Percentiles rank a stretch among this genome's conserved stretches.
Evolutionary conservation across 1,284 basidiomycete species (phyloP).

Genomic region (Ceratobasidium theobromae): DNA sequence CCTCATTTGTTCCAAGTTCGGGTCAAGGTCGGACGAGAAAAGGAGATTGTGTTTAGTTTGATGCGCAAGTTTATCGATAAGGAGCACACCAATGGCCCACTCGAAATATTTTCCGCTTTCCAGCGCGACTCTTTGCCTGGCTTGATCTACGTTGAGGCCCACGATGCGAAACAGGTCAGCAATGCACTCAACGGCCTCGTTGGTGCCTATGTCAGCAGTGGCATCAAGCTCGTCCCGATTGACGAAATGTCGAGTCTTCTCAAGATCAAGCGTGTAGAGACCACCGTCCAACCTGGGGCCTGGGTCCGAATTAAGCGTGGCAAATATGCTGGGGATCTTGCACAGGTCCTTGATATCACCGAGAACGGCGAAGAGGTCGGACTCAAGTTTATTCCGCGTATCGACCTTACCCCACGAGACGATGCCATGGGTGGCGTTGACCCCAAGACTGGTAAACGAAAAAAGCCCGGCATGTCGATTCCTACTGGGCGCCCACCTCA

Average conservation of each 20-base stretch:
- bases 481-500: constrained; percentile 80
- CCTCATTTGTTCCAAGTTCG: constrained; percentile 95
- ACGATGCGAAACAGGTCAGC: constrained; percentile 82
- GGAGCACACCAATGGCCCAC: constrained; percentile 72
- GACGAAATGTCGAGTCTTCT: constrained; percentile 98
- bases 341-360: constrained; percentile 90
- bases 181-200: constrained; percentile 88
- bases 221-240: constrained; percentile 87
- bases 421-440: constrained; percentile 57
- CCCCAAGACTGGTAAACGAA: constrained; percentile 61
- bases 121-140: constrained; percentile 94
- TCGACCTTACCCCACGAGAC: constrained; percentile 91
- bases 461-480: constrained; percentile 56
- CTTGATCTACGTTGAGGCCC: constrained; percentile 95
- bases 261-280: constrained; percentile 93
- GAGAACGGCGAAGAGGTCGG: constrained; percentile 95
- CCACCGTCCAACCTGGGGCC: constrained; percentile 80
- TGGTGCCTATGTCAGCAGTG: constrained; percentile 83
- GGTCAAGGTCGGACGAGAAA: constrained; percentile 92
- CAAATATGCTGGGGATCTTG: constrained; percentile 92
- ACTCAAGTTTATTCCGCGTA: constrained; percentile 92
- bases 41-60: constrained; percentile 90
- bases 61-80: constrained; percentile 88
- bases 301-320: constrained; percentile 97
- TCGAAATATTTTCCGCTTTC: constrained; percentile 90